Percentiles rank a stretch among this genome's conserved stretches.
phyloP scores from a whole-genome alignment of 2,329 filamentous ascomycete genomes.

The Hypomyces perniciosus region DNA sequence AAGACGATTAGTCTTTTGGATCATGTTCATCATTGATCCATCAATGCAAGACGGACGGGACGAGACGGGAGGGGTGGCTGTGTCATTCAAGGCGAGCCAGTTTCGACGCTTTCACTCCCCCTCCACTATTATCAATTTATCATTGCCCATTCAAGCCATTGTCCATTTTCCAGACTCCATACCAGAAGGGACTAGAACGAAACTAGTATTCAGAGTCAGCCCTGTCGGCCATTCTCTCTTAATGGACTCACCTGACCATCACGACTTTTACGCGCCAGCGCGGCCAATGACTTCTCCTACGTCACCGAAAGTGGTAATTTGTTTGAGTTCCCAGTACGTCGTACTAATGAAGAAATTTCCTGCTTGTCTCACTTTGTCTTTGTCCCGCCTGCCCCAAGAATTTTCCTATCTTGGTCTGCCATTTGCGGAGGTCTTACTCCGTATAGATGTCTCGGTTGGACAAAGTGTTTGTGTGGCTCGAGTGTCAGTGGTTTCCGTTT shows the following conservation, averaged over 20 bases:
- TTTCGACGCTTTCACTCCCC: neutral
- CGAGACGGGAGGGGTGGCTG: conserved; percentile 1
- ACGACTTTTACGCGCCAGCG: neutral
- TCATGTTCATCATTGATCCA: neutral
- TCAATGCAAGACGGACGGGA: neutral
- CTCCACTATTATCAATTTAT: neutral
- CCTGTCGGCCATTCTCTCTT: neutral
- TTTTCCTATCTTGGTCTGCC: neutral
- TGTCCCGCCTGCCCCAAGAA: neutral
- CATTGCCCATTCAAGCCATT: neutral
- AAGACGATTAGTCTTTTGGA: neutral
- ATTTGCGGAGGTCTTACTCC: neutral
- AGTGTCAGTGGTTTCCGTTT: neutral
- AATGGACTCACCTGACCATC: neutral
- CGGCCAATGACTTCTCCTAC: neutral
- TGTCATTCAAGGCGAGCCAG: neutral
- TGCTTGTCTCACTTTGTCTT: neutral
- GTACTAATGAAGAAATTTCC: neutral
- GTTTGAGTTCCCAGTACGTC: neutral
- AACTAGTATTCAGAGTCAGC: neutral
- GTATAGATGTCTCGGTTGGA: neutral
- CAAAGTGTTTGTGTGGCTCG: neutral
- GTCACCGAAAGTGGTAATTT: neutral
- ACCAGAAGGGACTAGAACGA: neutral
- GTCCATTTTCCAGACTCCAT: neutral